Evolutionary conservation across 208 protist species (phyloP).

Genomic region (Tetramitus jugosus): DNA sequence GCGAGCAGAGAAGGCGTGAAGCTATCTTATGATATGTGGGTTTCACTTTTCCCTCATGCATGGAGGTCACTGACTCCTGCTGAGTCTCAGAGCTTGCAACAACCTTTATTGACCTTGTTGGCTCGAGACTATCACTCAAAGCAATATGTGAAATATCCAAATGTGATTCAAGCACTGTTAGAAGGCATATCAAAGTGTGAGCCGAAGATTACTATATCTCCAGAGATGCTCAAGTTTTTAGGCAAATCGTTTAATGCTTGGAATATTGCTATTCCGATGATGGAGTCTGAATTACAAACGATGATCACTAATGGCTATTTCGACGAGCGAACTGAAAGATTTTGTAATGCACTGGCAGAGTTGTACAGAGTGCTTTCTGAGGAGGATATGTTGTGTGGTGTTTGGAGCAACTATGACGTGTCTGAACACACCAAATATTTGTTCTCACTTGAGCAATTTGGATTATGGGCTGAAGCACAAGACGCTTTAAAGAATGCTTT

Average conservation of each 20-base stretch:
- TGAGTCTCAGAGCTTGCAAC: background rate
- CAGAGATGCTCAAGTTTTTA: constrained; percentile 27
- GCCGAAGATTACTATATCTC: background rate
- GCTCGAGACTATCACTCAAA: constrained; percentile 18
- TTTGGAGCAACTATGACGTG: background rate
- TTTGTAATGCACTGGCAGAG: background rate
- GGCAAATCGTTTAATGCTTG: constrained; percentile 31
- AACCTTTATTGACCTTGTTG: background rate
- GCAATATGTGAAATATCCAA: constrained; percentile 25
- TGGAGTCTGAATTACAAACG: background rate
- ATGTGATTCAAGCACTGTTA: constrained; percentile 26
- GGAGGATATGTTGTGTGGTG: constrained; percentile 20
- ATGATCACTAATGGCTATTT: background rate
- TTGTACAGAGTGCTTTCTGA: constrained; percentile 23
- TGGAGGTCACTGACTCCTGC: background rate
- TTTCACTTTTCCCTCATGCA: background rate
- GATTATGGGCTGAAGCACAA: constrained; percentile 1
- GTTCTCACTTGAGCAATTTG: constrained; percentile 12
- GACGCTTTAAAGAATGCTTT: background rate
- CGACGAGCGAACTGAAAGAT: constrained; percentile 9
- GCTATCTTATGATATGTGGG: background rate
- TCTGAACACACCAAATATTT: background rate
- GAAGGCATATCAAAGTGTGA: background rate
- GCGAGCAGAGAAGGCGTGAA: background rate
- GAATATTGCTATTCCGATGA: constrained; percentile 22